Base-by-base conservation (phyloP, 225 moss, liverwort and hornwort genomes). In the Physcomitrium patens region DNA sequence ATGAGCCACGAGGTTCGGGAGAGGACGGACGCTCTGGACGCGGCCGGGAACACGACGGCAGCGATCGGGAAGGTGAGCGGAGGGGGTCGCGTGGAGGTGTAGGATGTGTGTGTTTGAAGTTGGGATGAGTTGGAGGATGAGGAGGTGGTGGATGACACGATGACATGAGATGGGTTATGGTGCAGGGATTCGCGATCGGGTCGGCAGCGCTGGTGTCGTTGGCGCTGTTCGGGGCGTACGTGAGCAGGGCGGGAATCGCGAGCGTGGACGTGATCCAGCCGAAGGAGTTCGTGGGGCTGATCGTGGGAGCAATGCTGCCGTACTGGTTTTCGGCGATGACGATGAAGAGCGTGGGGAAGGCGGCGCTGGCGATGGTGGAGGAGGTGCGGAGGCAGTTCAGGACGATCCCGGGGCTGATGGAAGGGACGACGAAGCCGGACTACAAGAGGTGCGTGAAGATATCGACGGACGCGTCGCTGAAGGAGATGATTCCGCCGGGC, bases 251-350 rank as follows among this genome's bases (percentile, higher is more conserved):
- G 15, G 96, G 96, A 14, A 91, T 96, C 10, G 86, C 84, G 0
- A 86, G 78, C 31, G 93, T 96, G 16, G 91, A 96, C 66, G 96
- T 96, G 17, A 91, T 96, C 46, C 87, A 96, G 59, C 93, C 96
- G 0, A 90, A 93, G 89, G 93, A 93, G 71, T 96, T 96, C 60
- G 89, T 92, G 0, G 96, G 96, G 45, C 45, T 96, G 67, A 67
- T 96, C 37, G 81, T 96, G 49, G 96, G 96, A 12, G 96, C 96
- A 14, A 96, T 96, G 96, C 53, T 96, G 69, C 96, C 96, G 0
- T 96, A 96, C 79, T 96, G 96, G 96, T 96, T 96, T 71, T 92
- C 92, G 0, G 93, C 93, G 14, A 87, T 96, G 91, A 96, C 96
- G 9, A 93, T 96, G 96, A 96, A 96, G 89, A 96, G 96, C 15